Conservation (phyloP, 2,329 filamentous ascomycete species). For the Pseudogymnoascus sp. region DNA sequence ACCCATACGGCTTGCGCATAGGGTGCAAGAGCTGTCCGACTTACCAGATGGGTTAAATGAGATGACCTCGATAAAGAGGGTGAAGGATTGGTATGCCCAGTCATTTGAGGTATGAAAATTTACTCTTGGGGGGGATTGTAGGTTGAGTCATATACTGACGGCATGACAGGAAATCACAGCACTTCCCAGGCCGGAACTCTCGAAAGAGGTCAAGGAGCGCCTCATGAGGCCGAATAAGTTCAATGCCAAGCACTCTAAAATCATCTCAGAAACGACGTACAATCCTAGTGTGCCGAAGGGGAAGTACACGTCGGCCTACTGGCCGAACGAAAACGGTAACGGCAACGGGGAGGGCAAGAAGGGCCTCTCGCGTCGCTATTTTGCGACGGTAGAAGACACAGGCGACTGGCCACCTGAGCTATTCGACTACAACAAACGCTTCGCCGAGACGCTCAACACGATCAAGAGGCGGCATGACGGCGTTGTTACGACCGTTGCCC, state of each 20-base stretch:
- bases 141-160: constrained; percentile 11
- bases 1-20: constrained; percentile 90
- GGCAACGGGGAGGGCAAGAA: constrained; percentile 43
- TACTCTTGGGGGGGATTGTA: not conserved
- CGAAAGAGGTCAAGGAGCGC: constrained; percentile 66
- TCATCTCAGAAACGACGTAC: constrained; percentile 72
- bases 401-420: constrained; percentile 90
- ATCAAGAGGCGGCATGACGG: constrained; percentile 96
- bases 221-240: constrained; percentile 59
- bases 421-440: constrained; percentile 85
- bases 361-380: constrained; percentile 63
- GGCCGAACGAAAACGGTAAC: constrained; percentile 37
- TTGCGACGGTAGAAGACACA: constrained; percentile 80
- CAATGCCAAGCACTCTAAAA: constrained; percentile 48
- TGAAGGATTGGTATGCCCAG: constrained; percentile 98
- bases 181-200: constrained; percentile 68
- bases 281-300: constrained; percentile 85
- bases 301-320: constrained; percentile 59
- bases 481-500: constrained; percentile 95
- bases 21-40: constrained; percentile 86
- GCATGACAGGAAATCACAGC: constrained; percentile 74
- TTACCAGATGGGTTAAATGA: constrained; percentile 93
- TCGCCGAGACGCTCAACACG: constrained; percentile 77
- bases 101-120: constrained; percentile 76
- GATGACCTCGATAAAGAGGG: constrained; percentile 92